Percentiles rank a stretch among this genome's conserved stretches.
phyloP scores from a whole-genome alignment of 1,284 basidiomycete genomes.

The Kwoniella shivajii region DNA sequence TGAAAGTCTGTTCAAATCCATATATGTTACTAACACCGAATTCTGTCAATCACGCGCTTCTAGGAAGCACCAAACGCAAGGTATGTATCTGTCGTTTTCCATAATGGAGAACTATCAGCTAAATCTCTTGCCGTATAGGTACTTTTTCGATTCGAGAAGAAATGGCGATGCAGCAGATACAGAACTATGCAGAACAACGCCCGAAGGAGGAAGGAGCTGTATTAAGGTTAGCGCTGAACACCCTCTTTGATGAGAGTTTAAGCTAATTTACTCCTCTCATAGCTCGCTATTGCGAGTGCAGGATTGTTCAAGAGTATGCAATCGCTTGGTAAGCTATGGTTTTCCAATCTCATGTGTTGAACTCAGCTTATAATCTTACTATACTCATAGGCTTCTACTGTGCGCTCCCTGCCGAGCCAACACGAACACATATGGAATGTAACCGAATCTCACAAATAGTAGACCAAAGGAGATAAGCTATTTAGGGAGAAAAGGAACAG shows the following conservation, averaged over 20 bases:
- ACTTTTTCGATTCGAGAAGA: constrained; percentile 45
- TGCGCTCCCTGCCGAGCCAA: constrained; percentile 70
- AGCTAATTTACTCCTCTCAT: constrained; percentile 6
- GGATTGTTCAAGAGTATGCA: constrained; percentile 76
- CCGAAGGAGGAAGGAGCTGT: constrained; percentile 61
- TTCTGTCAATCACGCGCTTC: neutral
- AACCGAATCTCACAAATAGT: constrained; percentile 66
- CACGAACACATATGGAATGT: constrained; percentile 73
- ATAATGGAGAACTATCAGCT: constrained; percentile 49
- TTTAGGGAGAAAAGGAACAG: neutral
- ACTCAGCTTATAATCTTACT: constrained; percentile 48
- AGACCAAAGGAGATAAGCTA: too few species aligned
- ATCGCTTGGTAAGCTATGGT: constrained; percentile 26
- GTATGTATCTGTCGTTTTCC: constrained; percentile 12
- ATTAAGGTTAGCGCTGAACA: constrained; percentile 60
- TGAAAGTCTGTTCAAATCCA: too few species aligned
- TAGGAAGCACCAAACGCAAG: constrained; percentile 36
- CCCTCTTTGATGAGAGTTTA: neutral
- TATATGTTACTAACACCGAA: neutral
- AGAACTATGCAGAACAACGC: constrained; percentile 64
- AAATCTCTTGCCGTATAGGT: constrained; percentile 19
- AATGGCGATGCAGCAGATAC: constrained; percentile 59
- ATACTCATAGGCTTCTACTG: constrained; percentile 69
- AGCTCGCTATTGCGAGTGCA: constrained; percentile 71
- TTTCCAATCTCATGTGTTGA: too few species aligned